Percentiles rank a stretch among this genome's conserved stretches.
phyloP scores from a whole-genome alignment of 352 stramenopile genomes.

The Phytophthora litchii region DNA sequence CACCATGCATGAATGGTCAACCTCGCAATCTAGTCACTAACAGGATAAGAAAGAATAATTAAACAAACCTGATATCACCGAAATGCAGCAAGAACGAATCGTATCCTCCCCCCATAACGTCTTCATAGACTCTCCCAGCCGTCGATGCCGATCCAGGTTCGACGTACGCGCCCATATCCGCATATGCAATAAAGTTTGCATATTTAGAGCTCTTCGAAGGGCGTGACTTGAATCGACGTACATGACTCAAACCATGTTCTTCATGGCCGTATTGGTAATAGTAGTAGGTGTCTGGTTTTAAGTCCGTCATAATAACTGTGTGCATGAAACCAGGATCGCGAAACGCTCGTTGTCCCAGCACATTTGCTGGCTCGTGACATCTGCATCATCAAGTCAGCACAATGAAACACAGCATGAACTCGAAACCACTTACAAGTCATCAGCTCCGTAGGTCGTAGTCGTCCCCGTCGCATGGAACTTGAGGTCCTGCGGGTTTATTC shows the following conservation, averaged over 20 bases:
- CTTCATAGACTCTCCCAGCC: constrained; percentile 55
- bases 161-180: constrained; percentile 60
- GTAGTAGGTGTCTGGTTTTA: constrained; percentile 51
- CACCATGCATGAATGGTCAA: constrained; percentile 1
- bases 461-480: constrained; percentile 33
- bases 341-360: constrained; percentile 45
- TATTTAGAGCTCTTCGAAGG: constrained; percentile 35
- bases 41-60: neutral
- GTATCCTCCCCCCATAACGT: constrained; percentile 59
- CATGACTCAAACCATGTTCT: constrained; percentile 49
- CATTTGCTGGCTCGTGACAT: constrained; percentile 63
- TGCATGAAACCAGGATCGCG: constrained; percentile 72
- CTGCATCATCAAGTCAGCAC: constrained; percentile 27
- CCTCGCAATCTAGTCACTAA: neutral
- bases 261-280: constrained; percentile 74
- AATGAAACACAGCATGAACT: neutral
- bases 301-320: constrained; percentile 54
- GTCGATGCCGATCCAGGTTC: constrained; percentile 60
- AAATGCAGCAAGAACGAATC: constrained; percentile 81
- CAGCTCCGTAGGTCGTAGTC: constrained; percentile 57
- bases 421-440: constrained; percentile 53
- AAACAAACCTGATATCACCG: constrained; percentile 67
- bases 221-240: constrained; percentile 47
- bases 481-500: constrained; percentile 33
- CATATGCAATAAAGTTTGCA: constrained; percentile 67